Evolutionary conservation across 495 filamentous ascomycete genomes (phyloP).

Genomic region (Stereocaulon alpinum): DNA sequence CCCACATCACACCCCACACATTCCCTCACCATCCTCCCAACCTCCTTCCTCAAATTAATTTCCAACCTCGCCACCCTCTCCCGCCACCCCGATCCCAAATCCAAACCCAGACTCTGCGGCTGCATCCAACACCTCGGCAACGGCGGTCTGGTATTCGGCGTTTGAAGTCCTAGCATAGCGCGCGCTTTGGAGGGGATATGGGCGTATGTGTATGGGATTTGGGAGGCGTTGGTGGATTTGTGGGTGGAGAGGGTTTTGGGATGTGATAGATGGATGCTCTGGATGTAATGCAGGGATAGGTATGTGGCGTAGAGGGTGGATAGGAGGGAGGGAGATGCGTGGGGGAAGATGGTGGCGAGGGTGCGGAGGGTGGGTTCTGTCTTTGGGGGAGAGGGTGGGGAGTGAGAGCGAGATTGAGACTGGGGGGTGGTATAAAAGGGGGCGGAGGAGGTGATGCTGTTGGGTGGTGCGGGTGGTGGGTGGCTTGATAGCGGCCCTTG

Average conservation of each 20-base stretch:
- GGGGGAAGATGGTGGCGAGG: slow-evolving; percentile 17
- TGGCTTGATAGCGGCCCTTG: background rate
- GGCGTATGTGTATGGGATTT: background rate
- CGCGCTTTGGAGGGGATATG: slow-evolving; percentile 9
- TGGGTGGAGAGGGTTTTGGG: background rate
- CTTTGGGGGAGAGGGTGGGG: background rate
- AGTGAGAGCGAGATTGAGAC: too few relatives aligned
- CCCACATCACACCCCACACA: background rate
- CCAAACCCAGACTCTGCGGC: too few relatives aligned
- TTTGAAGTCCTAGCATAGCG: slow-evolving; percentile 7
- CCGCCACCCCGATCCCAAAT: slow-evolving; percentile 4
- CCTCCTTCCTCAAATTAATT: slow-evolving; percentile 1
- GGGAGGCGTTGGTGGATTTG: background rate
- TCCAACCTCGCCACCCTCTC: slow-evolving; percentile 8
- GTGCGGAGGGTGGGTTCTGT: background rate
- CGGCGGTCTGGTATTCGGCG: background rate
- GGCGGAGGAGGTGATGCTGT: background rate
- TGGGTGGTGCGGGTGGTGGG: background rate
- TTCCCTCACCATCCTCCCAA: slow-evolving; percentile 1
- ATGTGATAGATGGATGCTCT: background rate
- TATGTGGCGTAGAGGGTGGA: slow-evolving; percentile 17
- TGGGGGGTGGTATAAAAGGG: background rate
- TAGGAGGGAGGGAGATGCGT: slow-evolving; percentile 8
- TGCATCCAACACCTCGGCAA: slow-evolving; percentile 8
- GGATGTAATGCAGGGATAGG: slow-evolving; percentile 12